Evolutionary conservation across 2,329 filamentous ascomycete species (phyloP), one percentile per base, ranked within the genome.

Genomic region (Cladophialophora carrionii): DNA sequence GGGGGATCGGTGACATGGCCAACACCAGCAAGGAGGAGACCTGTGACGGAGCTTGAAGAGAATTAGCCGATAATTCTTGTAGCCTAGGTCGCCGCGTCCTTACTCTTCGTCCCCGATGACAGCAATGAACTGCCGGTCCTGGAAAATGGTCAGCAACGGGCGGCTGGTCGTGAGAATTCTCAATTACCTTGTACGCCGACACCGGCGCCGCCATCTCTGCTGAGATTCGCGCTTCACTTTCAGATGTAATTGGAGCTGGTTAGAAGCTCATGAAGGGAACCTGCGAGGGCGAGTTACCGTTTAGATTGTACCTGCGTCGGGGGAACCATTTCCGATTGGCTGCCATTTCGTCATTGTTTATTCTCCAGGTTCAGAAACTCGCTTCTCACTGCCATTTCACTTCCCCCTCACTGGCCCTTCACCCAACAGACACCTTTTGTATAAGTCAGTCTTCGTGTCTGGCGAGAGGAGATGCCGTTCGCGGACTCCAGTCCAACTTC

Each of bases 71-170:
- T 26, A 17, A 37, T 20, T 14, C 43, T 61, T 55, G 53, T 53
- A n/a, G 22, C 68, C 52, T 53, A n/a, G 29, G 26, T 49, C 26
- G 12, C 48, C 51, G 26, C 54, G 54, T 17, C 62, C 66, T 72
- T 74, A 79, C 78, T 79, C 95, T 87, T 99, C 95, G 78, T 99
- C 95, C 59, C 95, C 95, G 76, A 99, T 99, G 56, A 99, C 94
- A 70, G 95, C 95, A 65, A 99, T 87, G 76, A 99, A 96, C 80
- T 99, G 90, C 74, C 95, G 87, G 80, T 98, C 92, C 81, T 92
- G 34, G 49, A 17, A 20, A 24, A 12, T 14, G 14, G 29, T 37
- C 12, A 32, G 56, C n/a, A 63, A 37, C 22, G 32, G 20, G 31
- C 9, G 4, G 2, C 32, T 41, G 12, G 4, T 7, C 1, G 22